A percentile compares a stretch with the other conserved stretches of the same genome.
Conservation (phyloP, 2,329 filamentous ascomycete genomes). For the Pseudopyrenochaeta lycopersici region DNA sequence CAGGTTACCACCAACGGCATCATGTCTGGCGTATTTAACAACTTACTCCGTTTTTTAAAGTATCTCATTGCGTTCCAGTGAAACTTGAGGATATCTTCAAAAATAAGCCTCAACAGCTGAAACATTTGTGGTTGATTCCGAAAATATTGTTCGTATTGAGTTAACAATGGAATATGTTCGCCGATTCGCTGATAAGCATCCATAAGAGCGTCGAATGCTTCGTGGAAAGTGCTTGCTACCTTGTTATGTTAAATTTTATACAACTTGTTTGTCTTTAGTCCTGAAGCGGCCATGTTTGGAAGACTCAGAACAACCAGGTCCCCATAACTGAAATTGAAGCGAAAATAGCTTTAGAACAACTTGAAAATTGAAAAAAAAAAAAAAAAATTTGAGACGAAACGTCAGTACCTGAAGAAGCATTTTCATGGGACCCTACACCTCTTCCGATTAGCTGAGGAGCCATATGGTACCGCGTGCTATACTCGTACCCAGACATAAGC, state of each 20-base stretch:
- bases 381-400: background rate
- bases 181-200: background rate
- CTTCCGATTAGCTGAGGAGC: background rate
- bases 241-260: background rate
- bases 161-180: background rate
- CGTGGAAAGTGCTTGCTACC: background rate
- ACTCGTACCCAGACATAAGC: background rate
- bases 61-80: conserved; percentile 17
- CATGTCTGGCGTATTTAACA: background rate
- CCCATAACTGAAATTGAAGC: no score
- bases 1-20: background rate
- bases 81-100: conserved; percentile 19
- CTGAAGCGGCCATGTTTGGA: no score
- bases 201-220: background rate
- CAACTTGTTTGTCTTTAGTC: no score
- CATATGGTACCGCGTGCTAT: no score
- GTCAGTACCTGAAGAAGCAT: background rate
- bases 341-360: no score
- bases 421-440: background rate
- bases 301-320: no score
- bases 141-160: background rate
- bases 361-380: no score
- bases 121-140: background rate
- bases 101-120: background rate
- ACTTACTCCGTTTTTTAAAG: conserved; percentile 6